phyloP scores from a whole-genome alignment of 2,329 filamentous ascomycete genomes.

The Xylaria sp. region DNA sequence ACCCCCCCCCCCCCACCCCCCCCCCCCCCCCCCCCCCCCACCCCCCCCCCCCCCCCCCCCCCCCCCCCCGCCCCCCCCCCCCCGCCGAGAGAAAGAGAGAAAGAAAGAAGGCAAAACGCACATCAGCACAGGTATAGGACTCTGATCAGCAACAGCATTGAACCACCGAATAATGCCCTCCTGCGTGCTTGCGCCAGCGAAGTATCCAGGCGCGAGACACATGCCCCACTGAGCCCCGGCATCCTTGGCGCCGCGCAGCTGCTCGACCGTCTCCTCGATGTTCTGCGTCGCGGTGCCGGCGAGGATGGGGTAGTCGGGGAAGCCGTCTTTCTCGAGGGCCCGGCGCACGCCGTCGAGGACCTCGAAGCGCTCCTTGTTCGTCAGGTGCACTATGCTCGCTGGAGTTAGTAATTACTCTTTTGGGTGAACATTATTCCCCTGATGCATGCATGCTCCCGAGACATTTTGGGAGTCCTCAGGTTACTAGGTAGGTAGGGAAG shows the following conservation, averaged over 20 bases:
- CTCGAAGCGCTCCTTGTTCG: slow-evolving; percentile 64
- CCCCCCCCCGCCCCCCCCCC: no score
- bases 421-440: no score
- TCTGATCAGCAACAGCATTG: slow-evolving; percentile 65
- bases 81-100: background rate
- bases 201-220: slow-evolving; percentile 69
- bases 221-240: slow-evolving; percentile 70
- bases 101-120: slow-evolving; percentile 47
- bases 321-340: slow-evolving; percentile 64
- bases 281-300: slow-evolving; percentile 69
- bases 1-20: no score
- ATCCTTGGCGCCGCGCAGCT: slow-evolving; percentile 64
- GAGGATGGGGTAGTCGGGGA: slow-evolving; percentile 67
- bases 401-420: no score
- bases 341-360: slow-evolving; percentile 64
- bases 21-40: no score
- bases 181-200: slow-evolving; percentile 64
- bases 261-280: slow-evolving; percentile 68
- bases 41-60: no score
- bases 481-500: no score
- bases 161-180: slow-evolving; percentile 68
- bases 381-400: slow-evolving; percentile 71
- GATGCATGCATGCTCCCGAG: no score
- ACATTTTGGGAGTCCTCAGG: no score
- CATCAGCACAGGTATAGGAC: slow-evolving; percentile 68